Base-by-base conservation (phyloP, 805 yeast species). In the Wickerhamiella vanderwaltii region DNA sequence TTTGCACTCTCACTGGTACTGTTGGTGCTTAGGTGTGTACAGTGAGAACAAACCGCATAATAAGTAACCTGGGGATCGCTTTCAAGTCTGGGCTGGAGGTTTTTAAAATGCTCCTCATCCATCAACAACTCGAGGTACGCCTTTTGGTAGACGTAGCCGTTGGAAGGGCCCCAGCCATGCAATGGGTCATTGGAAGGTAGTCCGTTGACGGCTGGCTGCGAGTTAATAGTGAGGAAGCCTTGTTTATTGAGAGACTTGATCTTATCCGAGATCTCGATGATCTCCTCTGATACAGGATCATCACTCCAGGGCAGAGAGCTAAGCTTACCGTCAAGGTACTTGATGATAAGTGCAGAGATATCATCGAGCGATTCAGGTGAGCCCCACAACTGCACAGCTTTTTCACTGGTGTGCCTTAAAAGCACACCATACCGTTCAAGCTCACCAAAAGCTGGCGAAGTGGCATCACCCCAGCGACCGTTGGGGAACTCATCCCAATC, bases 401-500 rank as follows among this genome's bases (percentile, higher is more conserved):
- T 78, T 47, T 78, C 76, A 3, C 84, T 77, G 35, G 57, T 47
- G 60, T 85, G 94, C 60, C 94, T 74, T 52, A 87, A 73, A 55
- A 86, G 66, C 26, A 85, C 73, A 16, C 88, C 91, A 51, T 77
- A 78, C 41, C 81, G 69, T 58, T 84, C 95, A 44, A 86, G 69
- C 49, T 83, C 93, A 54, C 94, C 95, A 63, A 81, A 87, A 1
- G 97, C 97, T 4, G 98, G 98, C 32, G 97, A 91, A 46, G 94
- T 70, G 3, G 96, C 83, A 59, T 91, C 96, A 54, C 98, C 98
- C 87, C 95, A 91, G 65, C 98, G 72, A 46, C 98, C 98, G 61
- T 88, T 91, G 39, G 98, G 98, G 57, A 88, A 91, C 61, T 91
- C 98, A 63, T 91, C 98, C 86, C 98, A 91, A 44, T 80, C 79